Evolutionary conservation across 441 rosid genomes (phyloP).

Genomic region (Pelargonium citronellum): DNA sequence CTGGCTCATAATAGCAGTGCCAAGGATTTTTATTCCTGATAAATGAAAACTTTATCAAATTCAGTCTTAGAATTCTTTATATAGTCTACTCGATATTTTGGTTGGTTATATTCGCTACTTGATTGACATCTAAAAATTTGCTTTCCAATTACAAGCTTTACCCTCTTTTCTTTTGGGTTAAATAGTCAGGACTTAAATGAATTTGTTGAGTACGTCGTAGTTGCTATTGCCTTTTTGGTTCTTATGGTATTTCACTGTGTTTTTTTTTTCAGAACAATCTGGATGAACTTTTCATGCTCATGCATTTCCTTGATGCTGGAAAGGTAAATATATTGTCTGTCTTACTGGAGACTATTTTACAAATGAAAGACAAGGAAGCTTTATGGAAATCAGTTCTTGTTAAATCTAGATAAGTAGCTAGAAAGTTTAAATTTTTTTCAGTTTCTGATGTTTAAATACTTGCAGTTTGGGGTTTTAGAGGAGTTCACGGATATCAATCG

Average conservation of each 20-base stretch:
- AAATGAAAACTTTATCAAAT: too few species aligned
- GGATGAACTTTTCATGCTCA: constrained; percentile 99
- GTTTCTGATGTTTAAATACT: constrained; percentile 24
- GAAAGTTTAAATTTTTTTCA: background rate
- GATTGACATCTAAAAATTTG: too few species aligned
- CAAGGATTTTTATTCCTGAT: too few species aligned
- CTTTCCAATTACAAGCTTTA: too few species aligned
- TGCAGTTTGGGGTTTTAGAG: constrained; percentile 90
- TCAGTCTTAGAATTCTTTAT: too few species aligned
- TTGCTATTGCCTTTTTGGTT: background rate
- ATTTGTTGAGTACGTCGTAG: background rate
- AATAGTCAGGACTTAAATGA: too few species aligned
- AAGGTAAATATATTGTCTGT: constrained; percentile 49
- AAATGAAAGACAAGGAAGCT: constrained; percentile 1
- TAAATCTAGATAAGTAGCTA: background rate
- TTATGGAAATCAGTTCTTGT: background rate
- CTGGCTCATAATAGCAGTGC: too few species aligned
- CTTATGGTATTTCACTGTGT: constrained; percentile 20
- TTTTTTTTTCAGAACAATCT: constrained; percentile 81
- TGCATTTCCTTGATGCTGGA: constrained; percentile 99
- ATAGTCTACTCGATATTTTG: too few species aligned
- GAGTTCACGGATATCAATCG: constrained; percentile 97
- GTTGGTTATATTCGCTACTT: too few species aligned
- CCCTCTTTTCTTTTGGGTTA: too few species aligned
- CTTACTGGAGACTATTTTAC: background rate